These are phyloP conservation scores for Fusarium solani-melongenae DNA, from an alignment of 2,329 filamentous ascomycete genomes.

Conservation along the genomic window DNA sequence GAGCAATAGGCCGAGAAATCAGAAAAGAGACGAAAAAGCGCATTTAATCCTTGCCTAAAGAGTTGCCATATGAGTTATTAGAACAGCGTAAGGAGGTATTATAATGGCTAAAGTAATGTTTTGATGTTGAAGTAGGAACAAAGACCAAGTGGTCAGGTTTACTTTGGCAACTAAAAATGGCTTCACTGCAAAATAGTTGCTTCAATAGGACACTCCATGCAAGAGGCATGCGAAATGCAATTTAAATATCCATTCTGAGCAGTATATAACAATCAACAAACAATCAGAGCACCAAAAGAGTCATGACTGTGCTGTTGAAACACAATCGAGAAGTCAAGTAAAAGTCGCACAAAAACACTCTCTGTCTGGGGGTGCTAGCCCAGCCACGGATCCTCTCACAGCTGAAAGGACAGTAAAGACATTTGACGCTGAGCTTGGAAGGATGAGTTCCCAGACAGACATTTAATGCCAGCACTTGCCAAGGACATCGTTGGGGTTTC, in stretches of 20 bases:
- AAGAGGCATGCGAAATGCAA: background rate
- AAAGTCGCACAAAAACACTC: background rate
- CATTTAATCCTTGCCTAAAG: background rate
- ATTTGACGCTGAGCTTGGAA: background rate
- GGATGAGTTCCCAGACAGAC: background rate
- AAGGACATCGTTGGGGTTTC: constrained; percentile 6
- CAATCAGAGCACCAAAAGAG: background rate
- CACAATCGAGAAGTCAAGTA: background rate
- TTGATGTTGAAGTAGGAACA: too few relatives aligned
- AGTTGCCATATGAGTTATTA: background rate
- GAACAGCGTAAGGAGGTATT: too few relatives aligned
- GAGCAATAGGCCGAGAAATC: background rate
- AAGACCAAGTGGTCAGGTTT: too few relatives aligned
- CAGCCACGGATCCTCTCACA: background rate
- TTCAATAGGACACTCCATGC: background rate
- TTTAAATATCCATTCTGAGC: background rate
- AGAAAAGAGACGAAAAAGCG: background rate
- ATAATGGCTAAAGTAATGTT: too few relatives aligned
- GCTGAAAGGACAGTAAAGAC: background rate
- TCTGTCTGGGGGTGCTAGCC: background rate
- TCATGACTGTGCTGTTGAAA: background rate
- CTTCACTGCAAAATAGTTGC: too few relatives aligned
- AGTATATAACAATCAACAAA: background rate
- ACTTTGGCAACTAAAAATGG: too few relatives aligned
- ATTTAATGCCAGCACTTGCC: constrained; percentile 31